Conservation (phyloP, 305 asterid genomes). For the Salvia sclarea region DNA sequence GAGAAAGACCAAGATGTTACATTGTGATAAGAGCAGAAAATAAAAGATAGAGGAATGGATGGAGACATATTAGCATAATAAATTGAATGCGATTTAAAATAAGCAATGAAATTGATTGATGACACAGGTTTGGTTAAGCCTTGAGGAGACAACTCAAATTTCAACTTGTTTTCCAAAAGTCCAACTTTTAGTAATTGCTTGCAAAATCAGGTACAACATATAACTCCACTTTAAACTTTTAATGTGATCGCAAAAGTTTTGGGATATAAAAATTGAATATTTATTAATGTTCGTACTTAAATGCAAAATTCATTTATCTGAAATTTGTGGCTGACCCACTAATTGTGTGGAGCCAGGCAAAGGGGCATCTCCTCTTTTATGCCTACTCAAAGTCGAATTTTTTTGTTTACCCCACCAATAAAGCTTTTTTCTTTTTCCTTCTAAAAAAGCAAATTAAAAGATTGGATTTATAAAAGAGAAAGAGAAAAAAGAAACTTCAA, state of each 20-base stretch:
- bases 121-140: constrained; percentile 23
- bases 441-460: no score
- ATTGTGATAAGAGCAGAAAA: neutral
- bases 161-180: constrained; percentile 2
- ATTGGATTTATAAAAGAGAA: no score
- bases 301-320: neutral
- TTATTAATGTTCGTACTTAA: neutral
- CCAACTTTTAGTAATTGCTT: constrained; percentile 27
- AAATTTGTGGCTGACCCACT: constrained; percentile 10
- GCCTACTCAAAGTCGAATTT: constrained; percentile 5
- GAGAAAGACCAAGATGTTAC: neutral
- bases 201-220: constrained; percentile 25
- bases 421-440: no score
- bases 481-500: no score
- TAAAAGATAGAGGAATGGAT: neutral
- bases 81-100: constrained; percentile 1
- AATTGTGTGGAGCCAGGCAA: constrained; percentile 21
- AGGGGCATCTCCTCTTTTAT: neutral
- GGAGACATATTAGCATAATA: neutral
- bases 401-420: neutral
- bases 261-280: neutral
- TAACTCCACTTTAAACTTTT: neutral
- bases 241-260: neutral
- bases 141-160: constrained; percentile 29
- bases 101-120: constrained; percentile 8